A percentile compares a stretch with the other conserved stretches of the same genome.
Conservation (phyloP, 768 basidiomycete genomes). For the Podaxis rugospora region DNA sequence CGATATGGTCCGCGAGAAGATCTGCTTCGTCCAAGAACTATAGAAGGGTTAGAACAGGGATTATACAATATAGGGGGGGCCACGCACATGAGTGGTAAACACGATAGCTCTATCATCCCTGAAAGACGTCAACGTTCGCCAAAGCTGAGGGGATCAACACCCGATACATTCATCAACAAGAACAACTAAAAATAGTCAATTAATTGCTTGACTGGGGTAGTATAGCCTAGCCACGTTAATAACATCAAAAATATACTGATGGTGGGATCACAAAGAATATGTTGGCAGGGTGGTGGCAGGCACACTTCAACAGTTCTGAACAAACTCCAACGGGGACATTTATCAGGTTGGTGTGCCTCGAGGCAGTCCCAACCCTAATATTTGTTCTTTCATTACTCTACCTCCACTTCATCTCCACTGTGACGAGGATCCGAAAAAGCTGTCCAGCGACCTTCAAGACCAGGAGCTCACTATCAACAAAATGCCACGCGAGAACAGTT, state of each 20-base stretch:
- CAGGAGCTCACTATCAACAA: background rate
- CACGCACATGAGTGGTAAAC: constrained; percentile 72
- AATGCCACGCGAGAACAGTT: constrained; percentile 68
- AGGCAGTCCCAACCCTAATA: background rate
- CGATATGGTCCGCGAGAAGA: constrained; percentile 70
- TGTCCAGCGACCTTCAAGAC: no score
- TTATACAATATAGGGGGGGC: background rate
- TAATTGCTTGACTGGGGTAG: background rate
- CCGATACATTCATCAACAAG: constrained; percentile 68
- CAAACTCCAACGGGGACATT: background rate
- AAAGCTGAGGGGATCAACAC: constrained; percentile 81
- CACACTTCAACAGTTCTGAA: background rate
- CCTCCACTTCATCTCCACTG: no score
- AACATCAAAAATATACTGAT: background rate
- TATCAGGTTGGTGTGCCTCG: background rate
- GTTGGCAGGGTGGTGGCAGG: background rate
- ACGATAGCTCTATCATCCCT: constrained; percentile 64
- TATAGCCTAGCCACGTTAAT: background rate
- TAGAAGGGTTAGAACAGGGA: background rate
- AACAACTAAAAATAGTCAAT: constrained; percentile 32
- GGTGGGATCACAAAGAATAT: background rate
- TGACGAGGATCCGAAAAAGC: no score
- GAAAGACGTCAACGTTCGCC: constrained; percentile 68
- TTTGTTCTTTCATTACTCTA: background rate
- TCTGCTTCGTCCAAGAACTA: constrained; percentile 80